Evolutionary conservation across 2,329 filamentous ascomycete genomes (phyloP), one percentile per base, ranked within the genome.

Genomic region (Cercospora janseana): DNA sequence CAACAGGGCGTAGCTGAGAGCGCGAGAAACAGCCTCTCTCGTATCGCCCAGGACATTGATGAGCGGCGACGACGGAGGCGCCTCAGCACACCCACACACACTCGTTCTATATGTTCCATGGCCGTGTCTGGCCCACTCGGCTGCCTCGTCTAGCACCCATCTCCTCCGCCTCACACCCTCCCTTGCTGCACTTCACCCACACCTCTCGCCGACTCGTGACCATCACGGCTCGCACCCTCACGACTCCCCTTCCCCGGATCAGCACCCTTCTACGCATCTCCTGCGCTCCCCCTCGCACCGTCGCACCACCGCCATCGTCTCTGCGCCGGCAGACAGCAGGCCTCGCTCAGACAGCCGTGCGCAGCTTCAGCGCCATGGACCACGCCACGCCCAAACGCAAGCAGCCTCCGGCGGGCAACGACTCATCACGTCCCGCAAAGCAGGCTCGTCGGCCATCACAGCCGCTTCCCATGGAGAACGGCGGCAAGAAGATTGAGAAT

Each of bases 371-470:
- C 41, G 37, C 41, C 42, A 62, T 63, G 60, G 59, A 63, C 34
- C 48, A 57, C 24, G 51, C 61, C 24, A 54, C 60, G n/a, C 45
- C 59, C n/a, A 68, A 70, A 59, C 66, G 67, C 57, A 70, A 70
- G 57, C 61, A 66, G 52, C 64, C 66, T 37, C 65, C 66, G 7
- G 60, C 63, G 21, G 56, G 59, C 41, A 54, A 57, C 41, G 48
- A 60, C 26, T 51, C 59, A 13, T 63, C 65, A 31, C 65, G 67
- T 40, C 67, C 67, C 20, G 50, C 60, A 45, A 70, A 70, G 49
- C 66, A 69, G 54, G 54, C 61, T 32, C 62, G 66, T 35, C 51
- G 65, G 51, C 58, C 58, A 13, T 59, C 60, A 3, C 47, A 57
- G 18, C 24, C 38, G n/a, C 49, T 56, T 16, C 55, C 51, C 6